Evolutionary conservation across 805 yeast species (phyloP).

Genomic region (Candida piceae): DNA sequence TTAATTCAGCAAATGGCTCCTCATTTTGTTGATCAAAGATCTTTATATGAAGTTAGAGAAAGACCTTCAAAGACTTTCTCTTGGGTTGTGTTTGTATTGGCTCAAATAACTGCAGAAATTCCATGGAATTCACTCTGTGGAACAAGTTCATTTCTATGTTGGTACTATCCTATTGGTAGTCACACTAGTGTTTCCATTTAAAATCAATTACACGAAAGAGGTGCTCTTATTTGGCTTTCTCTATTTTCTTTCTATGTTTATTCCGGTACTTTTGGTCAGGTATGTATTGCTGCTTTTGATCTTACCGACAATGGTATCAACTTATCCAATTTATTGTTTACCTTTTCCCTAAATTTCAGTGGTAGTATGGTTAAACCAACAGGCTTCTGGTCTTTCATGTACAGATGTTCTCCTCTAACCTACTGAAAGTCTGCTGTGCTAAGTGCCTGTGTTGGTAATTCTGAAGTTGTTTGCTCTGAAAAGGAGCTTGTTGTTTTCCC

Average conservation of each 20-base stretch:
- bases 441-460: conserved; percentile 50
- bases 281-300: conserved; percentile 55
- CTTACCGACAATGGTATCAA: conserved; percentile 61
- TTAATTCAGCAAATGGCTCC: conserved; percentile 62
- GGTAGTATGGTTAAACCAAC: conserved; percentile 64
- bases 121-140: conserved; percentile 62
- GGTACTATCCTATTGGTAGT: conserved; percentile 73
- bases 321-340: conserved; percentile 49
- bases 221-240: conserved; percentile 44
- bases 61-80: conserved; percentile 67
- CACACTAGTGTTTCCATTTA: conserved; percentile 53
- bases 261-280: conserved; percentile 53
- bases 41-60: conserved; percentile 67
- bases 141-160: conserved; percentile 56
- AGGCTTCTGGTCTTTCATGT: conserved; percentile 80
- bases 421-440: conserved; percentile 56
- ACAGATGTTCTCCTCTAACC: conserved; percentile 65
- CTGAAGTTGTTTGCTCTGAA: conserved; percentile 40
- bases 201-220: conserved; percentile 44
- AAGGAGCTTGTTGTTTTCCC: conserved; percentile 43
- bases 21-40: conserved; percentile 54
- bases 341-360: conserved; percentile 65
- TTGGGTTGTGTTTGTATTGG: conserved; percentile 57
- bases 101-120: conserved; percentile 60
- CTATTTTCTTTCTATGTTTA: conserved; percentile 46